phyloP scores from a whole-genome alignment of 2,329 filamentous ascomycete species.

The Gaeumannomyces tritici region DNA sequence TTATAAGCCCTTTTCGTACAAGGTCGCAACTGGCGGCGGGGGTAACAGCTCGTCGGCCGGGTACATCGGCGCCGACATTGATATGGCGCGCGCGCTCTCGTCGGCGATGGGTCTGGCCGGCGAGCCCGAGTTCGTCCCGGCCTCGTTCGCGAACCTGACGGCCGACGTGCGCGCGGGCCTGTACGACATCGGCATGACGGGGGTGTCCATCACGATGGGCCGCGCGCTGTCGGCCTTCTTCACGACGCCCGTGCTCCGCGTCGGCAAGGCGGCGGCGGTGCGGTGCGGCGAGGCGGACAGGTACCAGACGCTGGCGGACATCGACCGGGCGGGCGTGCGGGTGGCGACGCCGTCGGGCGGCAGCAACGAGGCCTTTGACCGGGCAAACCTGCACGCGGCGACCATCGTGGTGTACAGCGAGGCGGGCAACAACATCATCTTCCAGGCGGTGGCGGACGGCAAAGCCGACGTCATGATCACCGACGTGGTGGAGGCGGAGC shows the following conservation, averaged over 20 bases:
- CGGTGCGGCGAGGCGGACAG: background rate
- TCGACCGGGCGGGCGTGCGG: background rate
- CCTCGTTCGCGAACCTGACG: conserved; percentile 2
- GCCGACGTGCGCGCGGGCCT: background rate
- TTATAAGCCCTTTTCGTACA: conserved; percentile 2
- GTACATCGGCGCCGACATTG: conserved; percentile 1
- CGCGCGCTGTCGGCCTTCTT: background rate
- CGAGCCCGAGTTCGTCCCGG: conserved; percentile 1
- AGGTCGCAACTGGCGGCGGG: background rate
- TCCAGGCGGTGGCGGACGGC: conserved; percentile 1
- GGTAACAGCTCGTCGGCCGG: background rate
- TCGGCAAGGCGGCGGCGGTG: conserved; percentile 2
- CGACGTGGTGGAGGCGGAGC: conserved; percentile 21
- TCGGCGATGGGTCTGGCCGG: background rate
- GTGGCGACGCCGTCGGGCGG: conserved; percentile 1
- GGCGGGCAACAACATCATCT: conserved; percentile 3
- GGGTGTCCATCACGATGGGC: background rate
- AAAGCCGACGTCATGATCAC: conserved; percentile 3
- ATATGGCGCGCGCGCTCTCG: conserved; percentile 1
- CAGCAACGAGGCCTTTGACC: conserved; percentile 3
- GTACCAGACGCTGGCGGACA: conserved; percentile 2
- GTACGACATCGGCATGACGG: conserved; percentile 3
- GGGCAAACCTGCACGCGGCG: background rate
- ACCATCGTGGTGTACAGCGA: conserved; percentile 2
- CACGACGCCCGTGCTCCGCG: background rate